Evolutionary conservation across 345 rosid species (phyloP), one percentile per base, ranked within the genome.

Genomic region (Ceriops tagal): DNA sequence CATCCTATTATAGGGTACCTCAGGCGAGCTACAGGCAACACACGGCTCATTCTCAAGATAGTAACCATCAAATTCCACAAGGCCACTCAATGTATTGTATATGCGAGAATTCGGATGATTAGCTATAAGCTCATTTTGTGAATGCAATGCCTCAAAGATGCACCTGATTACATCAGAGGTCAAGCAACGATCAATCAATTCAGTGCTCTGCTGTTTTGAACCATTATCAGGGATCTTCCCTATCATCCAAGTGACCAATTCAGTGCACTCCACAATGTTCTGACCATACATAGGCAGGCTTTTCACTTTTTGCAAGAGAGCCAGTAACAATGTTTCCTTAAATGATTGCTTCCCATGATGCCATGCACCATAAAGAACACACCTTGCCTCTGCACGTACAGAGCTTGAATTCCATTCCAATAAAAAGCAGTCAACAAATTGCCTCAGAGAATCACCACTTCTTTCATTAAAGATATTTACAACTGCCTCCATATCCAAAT

Each of bases 1-100:
- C 97, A 92, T 95, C 83, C 92, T 87, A 85, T 96, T 84, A 58
- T 92, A 95, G 20, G 97, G 99, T 51, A 95, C 98, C 84, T 95
- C 99, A 24, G 99, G 99, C 69, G 99, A 87, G 79, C 99, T 95
- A 85, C 99, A 95, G 66, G 98, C 87, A 67, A 95, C 99, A 84
- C 99, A 95, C 20, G 99, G 99, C 73, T 95, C 99, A 64, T 96
- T 95, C 86, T 95, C 99, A 65, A 95, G 97, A 84, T 92, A 95
- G 80, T 95, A 95, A 68, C 99, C 99, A 81, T 92, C 99, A 75
- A 95, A 95, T 70, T 92, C 99, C 76, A 95, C 97, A 59, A 95
- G 88, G 75, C 96, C 85, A 77, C 96, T 85, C 82, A 92, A 82
- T 62, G 98, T 89, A 74, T 83, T 95, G 77, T 95, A 95, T 69